Evolutionary conservation across 2,329 filamentous ascomycete genomes (phyloP), one percentile per base, ranked within the genome.

Genomic region (Penicillium decumbens): DNA sequence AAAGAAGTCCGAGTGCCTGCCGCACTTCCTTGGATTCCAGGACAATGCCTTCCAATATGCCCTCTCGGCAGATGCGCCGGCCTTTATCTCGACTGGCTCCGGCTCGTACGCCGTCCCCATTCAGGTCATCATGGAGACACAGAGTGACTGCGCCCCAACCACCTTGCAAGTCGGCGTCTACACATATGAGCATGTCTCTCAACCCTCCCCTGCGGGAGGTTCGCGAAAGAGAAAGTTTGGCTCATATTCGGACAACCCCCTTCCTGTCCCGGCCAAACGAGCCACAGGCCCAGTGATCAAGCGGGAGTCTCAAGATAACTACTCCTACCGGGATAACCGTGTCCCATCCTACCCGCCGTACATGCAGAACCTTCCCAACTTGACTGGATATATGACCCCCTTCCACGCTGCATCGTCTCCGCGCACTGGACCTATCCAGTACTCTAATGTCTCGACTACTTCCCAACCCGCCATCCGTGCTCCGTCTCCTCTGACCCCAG

Each of bases 61-160:
- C 27, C 77, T 95, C 59, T 82, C 80, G 40, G 82, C 83, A 35
- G 83, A 89, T 49, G 87, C 85, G 28, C 91, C 91, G 41, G 78
- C 78, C 2, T 81, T 83, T 57, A 68, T 76, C n/a, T 66, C 74
- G 18, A 84, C 82, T 7, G 77, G 77, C 43, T 80, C 76, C 41
- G 72, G 75, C 41, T 76, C 79, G 43, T 74, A 79, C 27, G 75
- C 77, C 43, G 79, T 85, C 38, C 78, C 81, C 46, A 67, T 87
- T 30, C 77, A 77, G 47, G 71, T 87, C 49, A 73, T 79, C 42
- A 78, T 86, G 68, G 80, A 84, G 59, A 77, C 79, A 51, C 77
- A 76, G 53, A 74, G 75, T 47, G 80, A 76, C 8, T 73, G 76
- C 57, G 71, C 73, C 27, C 66, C 78, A 25, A 72, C 72, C 10